Evolutionary conservation across 345 rosid species (phyloP), one percentile per base, ranked within the genome.

Genomic region (Populus nigra): DNA sequence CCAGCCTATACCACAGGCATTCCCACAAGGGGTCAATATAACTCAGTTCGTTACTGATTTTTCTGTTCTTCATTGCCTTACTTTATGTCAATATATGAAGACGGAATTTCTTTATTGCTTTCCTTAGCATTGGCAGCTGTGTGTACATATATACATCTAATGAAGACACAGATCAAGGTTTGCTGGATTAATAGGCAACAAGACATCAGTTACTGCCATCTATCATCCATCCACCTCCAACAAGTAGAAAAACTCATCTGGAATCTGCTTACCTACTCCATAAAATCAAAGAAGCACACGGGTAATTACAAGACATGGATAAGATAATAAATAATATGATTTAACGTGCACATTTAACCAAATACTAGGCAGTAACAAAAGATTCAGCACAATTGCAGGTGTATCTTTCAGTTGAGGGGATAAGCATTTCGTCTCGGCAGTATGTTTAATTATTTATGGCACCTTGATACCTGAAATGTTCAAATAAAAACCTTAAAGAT

Each of bases 91-190:
- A 55, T 55, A 55, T 55, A 55, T 22, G 23, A 55, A 22, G 25
- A 55, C 25, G 61, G 20, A 55, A 53, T 53, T 0, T 53, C 23
- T 81, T 84, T 63, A 73, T 67, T 82, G 75, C 68, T 77, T 75
- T 53, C 38, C 62, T 78, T 77, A 61, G 80, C 53, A 29, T 77
- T 73, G 70, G 67, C 39, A 25, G 31, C 73, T 68, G 47, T 75
- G 50, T 74, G 67, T 41, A 20, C 59, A 68, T 71, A 55, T 76
- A 72, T 73, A 76, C 76, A 71, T 45, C 25, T 65, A 72, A 68
- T 72, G 25, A 68, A 78, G 71, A 74, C 59, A 41, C 76, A 69
- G 36, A 75, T 69, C 77, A 72, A 79, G 71, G 74, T 84, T 80
- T 78, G 72, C 67, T 77, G 53, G 61, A 78, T 79, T 76, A 63